These are phyloP conservation scores for Pisolithus orientalis DNA, from an alignment of 768 basidiomycete species.

Conservation along the genomic window DNA sequence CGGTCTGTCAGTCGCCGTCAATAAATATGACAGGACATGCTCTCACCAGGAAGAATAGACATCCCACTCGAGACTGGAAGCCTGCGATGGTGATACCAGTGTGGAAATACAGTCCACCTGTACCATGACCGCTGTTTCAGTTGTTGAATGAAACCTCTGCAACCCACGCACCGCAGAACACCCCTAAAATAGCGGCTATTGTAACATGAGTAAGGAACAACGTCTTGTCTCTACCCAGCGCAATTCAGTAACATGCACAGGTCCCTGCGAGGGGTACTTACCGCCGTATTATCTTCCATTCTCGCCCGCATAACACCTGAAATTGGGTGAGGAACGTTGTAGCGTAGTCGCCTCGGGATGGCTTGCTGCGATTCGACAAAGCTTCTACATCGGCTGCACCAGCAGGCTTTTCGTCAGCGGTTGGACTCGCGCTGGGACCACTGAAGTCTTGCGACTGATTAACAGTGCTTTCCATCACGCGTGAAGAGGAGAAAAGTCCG, in stretches of 20 bases:
- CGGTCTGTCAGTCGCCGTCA: slow-evolving; percentile 4
- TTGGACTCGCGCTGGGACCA: slow-evolving; percentile 3
- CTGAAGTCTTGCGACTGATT: not conserved
- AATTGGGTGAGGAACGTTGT: slow-evolving; percentile 88
- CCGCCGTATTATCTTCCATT: slow-evolving; percentile 79
- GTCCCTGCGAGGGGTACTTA: slow-evolving; percentile 20
- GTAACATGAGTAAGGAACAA: slow-evolving; percentile 75
- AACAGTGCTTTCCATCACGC: not conserved
- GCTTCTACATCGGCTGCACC: slow-evolving; percentile 15
- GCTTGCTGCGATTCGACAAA: slow-evolving; percentile 10
- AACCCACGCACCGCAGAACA: slow-evolving; percentile 62
- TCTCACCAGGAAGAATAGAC: slow-evolving; percentile 83
- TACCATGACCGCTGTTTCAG: not conserved
- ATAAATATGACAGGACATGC: not conserved
- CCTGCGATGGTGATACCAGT: slow-evolving; percentile 81
- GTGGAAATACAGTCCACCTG: slow-evolving; percentile 82
- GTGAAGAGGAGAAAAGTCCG: slow-evolving; percentile 27
- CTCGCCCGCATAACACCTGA: slow-evolving; percentile 72
- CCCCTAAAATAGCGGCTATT: slow-evolving; percentile 68
- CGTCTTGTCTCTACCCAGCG: slow-evolving; percentile 61
- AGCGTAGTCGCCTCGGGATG: slow-evolving; percentile 38
- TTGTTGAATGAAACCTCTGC: not conserved
- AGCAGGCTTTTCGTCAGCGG: slow-evolving; percentile 10
- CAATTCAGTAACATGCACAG: not conserved
- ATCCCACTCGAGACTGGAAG: slow-evolving; percentile 91